Percentiles rank a stretch among this genome's conserved stretches.
These are phyloP conservation scores for Syzygium aromaticum DNA, from an alignment of 345 rosid species.

Conservation along the genomic window DNA sequence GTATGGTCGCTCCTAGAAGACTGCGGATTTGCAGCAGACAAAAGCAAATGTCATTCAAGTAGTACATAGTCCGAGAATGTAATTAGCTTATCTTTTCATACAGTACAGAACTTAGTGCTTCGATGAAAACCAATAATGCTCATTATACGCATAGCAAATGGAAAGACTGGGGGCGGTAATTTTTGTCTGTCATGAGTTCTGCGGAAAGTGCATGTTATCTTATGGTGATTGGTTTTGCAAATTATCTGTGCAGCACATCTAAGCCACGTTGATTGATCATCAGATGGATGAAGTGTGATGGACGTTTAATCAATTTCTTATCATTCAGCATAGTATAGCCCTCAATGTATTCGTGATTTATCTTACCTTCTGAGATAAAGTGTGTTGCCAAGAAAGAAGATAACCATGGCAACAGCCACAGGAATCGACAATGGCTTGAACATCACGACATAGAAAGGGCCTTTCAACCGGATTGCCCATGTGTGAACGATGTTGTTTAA, in stretches of 20 bases:
- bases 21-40: conserved; percentile 2
- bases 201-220: too few relatives aligned
- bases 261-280: not conserved
- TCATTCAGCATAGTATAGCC: not conserved
- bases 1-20: conserved; percentile 16
- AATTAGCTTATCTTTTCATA: not conserved
- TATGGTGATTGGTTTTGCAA: not conserved
- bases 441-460: not conserved
- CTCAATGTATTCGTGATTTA: not conserved
- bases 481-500: conserved; percentile 2
- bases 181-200: too few relatives aligned
- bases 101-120: not conserved
- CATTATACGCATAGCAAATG: not conserved
- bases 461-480: conserved; percentile 3
- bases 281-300: not conserved
- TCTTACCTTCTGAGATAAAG: conserved; percentile 4
- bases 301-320: not conserved
- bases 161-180: not conserved
- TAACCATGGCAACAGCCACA: conserved; percentile 7
- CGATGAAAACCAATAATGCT: not conserved
- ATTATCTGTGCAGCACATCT: not conserved
- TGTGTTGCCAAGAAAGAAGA: conserved; percentile 2
- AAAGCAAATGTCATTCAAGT: not conserved
- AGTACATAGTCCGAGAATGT: not conserved
- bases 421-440: conserved; percentile 4